Conservation (phyloP, 1,284 basidiomycete species). For the Erythrobasidium hasegawianum region DNA sequence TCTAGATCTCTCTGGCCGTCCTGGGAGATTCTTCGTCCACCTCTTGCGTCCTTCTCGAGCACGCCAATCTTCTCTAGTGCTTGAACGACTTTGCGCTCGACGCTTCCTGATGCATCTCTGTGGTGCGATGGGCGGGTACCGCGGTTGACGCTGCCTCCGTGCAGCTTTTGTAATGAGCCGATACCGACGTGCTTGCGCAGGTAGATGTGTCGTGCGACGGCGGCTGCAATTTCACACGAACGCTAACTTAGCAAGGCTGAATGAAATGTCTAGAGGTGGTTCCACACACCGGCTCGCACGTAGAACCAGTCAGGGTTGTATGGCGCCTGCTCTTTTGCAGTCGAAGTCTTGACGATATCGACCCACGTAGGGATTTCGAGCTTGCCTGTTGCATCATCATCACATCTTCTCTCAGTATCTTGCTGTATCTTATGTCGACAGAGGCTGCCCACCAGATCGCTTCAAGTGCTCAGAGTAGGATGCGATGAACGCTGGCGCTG, state of each 20-base stretch:
- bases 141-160: conserved; percentile 91
- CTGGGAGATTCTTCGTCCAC: conserved; percentile 92
- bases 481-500: conserved; percentile 80
- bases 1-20: conserved; percentile 96
- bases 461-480: conserved; percentile 92
- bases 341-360: conserved; percentile 97
- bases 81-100: conserved; percentile 68
- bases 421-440: background rate
- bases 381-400: conserved; percentile 58
- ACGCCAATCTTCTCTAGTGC: conserved; percentile 98
- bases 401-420: background rate
- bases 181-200: conserved; percentile 98
- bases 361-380: conserved; percentile 99
- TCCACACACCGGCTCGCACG: conserved; percentile 83
- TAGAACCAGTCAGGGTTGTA: conserved; percentile 99
- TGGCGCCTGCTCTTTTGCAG: conserved; percentile 96
- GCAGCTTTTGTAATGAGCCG: conserved; percentile 91
- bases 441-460: conserved; percentile 62
- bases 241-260: background rate
- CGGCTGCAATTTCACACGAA: conserved; percentile 59
- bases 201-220: conserved; percentile 98
- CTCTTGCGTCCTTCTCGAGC: conserved; percentile 84
- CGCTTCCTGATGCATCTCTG: conserved; percentile 63
- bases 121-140: conserved; percentile 92
- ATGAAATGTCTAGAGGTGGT: no score